phyloP scores from a whole-genome alignment of 2,329 filamentous ascomycete genomes.

The Penicillium sp. region DNA sequence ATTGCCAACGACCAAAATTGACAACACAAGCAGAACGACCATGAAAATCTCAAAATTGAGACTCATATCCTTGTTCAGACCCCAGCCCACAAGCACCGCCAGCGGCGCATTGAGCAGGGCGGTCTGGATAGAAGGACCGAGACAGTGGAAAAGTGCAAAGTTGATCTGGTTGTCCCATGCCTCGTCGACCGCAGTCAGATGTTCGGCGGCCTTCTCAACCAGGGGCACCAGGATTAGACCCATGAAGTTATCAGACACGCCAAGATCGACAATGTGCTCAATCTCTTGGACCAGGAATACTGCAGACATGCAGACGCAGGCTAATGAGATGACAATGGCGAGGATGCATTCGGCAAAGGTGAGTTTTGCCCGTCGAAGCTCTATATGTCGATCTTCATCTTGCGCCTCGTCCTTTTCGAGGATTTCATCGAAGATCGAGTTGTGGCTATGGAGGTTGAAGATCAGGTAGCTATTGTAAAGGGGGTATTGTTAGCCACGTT shows the following conservation, averaged over 20 bases:
- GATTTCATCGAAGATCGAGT: constrained; percentile 74
- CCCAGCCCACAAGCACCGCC: constrained; percentile 83
- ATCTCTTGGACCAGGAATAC: constrained; percentile 76
- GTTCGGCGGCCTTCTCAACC: constrained; percentile 85
- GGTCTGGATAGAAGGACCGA: constrained; percentile 86
- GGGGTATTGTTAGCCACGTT: background rate
- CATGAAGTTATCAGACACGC: constrained; percentile 62
- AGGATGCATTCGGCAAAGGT: constrained; percentile 74
- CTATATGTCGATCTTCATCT: constrained; percentile 66
- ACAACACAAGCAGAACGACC: constrained; percentile 76
- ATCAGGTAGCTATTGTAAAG: constrained; percentile 54
- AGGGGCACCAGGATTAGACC: constrained; percentile 77
- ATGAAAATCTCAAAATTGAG: constrained; percentile 89
- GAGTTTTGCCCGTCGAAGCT: constrained; percentile 66
- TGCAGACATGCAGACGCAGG: constrained; percentile 73
- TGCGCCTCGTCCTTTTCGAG: constrained; percentile 71
- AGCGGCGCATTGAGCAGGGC: constrained; percentile 85
- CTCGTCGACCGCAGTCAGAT: constrained; percentile 81
- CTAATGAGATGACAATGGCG: constrained; percentile 65
- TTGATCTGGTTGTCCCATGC: constrained; percentile 74
- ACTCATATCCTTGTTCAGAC: constrained; percentile 69
- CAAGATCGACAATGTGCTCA: constrained; percentile 59
- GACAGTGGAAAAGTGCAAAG: constrained; percentile 80
- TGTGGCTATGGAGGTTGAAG: constrained; percentile 77
- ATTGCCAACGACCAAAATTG: constrained; percentile 83